Conservation (phyloP, 2,329 filamentous ascomycete genomes). For the Nothomitra cinnamomea region DNA sequence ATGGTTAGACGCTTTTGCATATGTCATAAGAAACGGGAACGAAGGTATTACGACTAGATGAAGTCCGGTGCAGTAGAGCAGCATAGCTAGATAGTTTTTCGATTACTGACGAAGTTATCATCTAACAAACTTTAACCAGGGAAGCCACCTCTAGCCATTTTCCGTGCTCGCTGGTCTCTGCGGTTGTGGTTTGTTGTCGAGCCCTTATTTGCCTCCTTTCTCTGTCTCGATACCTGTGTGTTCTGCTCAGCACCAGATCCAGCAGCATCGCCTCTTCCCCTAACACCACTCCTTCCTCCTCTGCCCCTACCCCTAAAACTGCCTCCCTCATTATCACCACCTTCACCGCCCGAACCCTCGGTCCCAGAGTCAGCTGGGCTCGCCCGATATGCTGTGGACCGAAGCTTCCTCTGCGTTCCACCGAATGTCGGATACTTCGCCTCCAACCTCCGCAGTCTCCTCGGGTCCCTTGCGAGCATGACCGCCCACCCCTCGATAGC, state of each 20-base stretch:
- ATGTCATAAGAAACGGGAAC: too few relatives aligned
- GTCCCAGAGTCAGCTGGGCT: not conserved
- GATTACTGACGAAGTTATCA: too few relatives aligned
- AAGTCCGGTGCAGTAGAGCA: too few relatives aligned
- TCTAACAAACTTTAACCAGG: not conserved
- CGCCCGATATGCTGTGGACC: slow-evolving; percentile 29
- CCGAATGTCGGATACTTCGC: slow-evolving; percentile 47
- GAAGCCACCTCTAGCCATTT: slow-evolving; percentile 35
- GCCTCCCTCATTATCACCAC: slow-evolving; percentile 21
- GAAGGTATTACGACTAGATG: too few relatives aligned
- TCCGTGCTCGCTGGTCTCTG: slow-evolving; percentile 47
- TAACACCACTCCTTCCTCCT: slow-evolving; percentile 25
- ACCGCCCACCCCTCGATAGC: slow-evolving; percentile 86
- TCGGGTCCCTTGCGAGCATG: slow-evolving; percentile 62
- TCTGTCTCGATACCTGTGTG: slow-evolving; percentile 53
- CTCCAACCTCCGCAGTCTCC: slow-evolving; percentile 52
- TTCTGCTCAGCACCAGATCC: slow-evolving; percentile 41
- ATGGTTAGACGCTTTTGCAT: too few relatives aligned
- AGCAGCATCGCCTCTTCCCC: slow-evolving; percentile 36
- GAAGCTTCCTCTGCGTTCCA: slow-evolving; percentile 48
- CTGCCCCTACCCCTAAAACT: slow-evolving; percentile 30
- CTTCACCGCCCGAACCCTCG: not conserved
- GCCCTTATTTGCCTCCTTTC: slow-evolving; percentile 70
- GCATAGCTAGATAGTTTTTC: too few relatives aligned
- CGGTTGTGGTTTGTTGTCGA: slow-evolving; percentile 77